These are phyloP conservation scores for Lasiodiplodia theobromae DNA, from an alignment of 2,329 filamentous ascomycete genomes.

Conservation along the genomic window DNA sequence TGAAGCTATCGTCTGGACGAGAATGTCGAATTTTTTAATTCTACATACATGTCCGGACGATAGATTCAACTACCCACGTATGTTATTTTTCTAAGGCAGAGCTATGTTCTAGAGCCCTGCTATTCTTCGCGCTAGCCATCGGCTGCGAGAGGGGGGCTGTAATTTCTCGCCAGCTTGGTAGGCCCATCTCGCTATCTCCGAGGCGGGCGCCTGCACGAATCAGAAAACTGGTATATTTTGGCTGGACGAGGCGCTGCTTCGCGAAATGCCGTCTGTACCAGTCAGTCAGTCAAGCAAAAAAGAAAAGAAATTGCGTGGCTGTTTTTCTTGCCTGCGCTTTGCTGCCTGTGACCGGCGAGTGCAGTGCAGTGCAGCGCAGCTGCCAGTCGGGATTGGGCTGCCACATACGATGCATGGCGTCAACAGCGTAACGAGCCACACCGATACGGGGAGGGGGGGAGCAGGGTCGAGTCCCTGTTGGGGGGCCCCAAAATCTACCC, in stretches of 20 bases:
- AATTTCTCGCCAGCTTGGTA: not conserved
- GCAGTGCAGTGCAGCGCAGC: not conserved
- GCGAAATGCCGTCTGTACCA: too few relatives aligned
- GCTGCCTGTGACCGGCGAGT: not conserved
- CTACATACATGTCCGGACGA: too few relatives aligned
- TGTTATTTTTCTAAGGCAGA: too few relatives aligned
- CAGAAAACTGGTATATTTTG: conserved; percentile 11
- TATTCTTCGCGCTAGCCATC: too few relatives aligned
- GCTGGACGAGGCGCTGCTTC: not conserved
- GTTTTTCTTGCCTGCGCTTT: not conserved
- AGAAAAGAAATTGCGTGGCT: not conserved
- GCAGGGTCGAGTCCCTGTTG: too few relatives aligned
- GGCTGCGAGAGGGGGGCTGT: too few relatives aligned
- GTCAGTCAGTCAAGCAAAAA: not conserved
- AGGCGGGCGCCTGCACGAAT: conserved; percentile 3
- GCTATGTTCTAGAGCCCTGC: too few relatives aligned
- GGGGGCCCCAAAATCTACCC: too few relatives aligned
- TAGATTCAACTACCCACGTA: too few relatives aligned
- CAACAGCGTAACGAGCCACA: not conserved
- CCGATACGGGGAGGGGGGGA: not conserved
- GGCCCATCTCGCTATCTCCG: not conserved
- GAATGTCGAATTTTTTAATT: too few relatives aligned
- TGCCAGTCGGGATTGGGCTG: not conserved
- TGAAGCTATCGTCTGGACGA: too few relatives aligned
- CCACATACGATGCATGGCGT: not conserved